Base-by-base conservation (phyloP, 495 filamentous ascomycete species). In the Tuber calosporum region DNA sequence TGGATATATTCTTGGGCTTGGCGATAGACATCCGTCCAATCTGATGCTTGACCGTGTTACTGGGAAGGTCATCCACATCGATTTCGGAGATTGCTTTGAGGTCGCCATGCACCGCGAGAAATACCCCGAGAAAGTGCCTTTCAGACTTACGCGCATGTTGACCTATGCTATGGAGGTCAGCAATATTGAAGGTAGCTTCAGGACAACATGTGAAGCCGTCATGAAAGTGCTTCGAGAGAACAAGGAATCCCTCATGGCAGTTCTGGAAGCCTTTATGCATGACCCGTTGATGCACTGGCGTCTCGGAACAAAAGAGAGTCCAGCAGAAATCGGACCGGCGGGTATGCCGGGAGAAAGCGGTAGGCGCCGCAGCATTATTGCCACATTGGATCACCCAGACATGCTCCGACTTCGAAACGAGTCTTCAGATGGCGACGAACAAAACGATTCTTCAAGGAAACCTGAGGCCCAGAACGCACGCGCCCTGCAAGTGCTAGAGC, bases 51-150 rank as follows among this genome's bases (percentile, higher is more conserved):
- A 98, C 83, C 89, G 92, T 36, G 89, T 95, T 75, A 99, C 93
- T 7, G 95, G 95, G 78, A 96, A 93, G 82, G 93, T 99, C 72
- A 89, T 99, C 73, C 95, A 99, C 82, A 97, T 98, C 77, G 95
- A 99, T 85, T 99, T 98, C 77, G 95, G 95, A 77, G 95, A 99
- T 84, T 99, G 95, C 80, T 99, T 99, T 84, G 95, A 99, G 83
- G 93, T 99, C 73, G 95, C 95, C 66, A 99, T 97, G 93, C 96
- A 98, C 84, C 92, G 95, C 71, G 95, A 99, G 83, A 99, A 99
- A 82, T 99, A 98, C 79, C 95, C 95, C 0, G 95, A 99, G 82
- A 87, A 95, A 69, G 95, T 98, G 73, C 95, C 95, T 3, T 99
- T 99, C 92, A 89, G 95, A 45, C 87, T 99, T 26, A 99, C 95